Evolutionary conservation across 169 alveolate species (phyloP).

Genomic region (Plasmodium falciparum): DNA sequence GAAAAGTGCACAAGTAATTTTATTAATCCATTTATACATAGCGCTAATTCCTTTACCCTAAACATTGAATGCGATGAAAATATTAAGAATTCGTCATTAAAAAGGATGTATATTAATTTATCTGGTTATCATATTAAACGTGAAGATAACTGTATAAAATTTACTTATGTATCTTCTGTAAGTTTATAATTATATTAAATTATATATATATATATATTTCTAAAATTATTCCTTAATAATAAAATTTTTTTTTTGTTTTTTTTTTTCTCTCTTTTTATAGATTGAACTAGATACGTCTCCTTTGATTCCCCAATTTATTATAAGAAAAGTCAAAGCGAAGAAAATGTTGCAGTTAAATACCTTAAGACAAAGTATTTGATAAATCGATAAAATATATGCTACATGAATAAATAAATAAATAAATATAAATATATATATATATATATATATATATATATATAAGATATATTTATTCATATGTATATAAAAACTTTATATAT

Average conservation of each 20-base stretch:
- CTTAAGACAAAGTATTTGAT: constrained; percentile 22
- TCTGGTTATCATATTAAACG: constrained; percentile 29
- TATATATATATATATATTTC: too few species aligned
- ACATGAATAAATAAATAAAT: not conserved
- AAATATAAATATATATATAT: too few species aligned
- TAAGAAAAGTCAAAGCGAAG: constrained; percentile 43
- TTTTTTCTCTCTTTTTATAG: not conserved
- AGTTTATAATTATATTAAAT: not conserved
- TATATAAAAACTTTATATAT: too few species aligned
- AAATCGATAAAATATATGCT: not conserved
- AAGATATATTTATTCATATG: too few species aligned
- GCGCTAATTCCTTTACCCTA: constrained; percentile 31
- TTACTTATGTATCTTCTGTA: constrained; percentile 53
- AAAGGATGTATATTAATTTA: constrained; percentile 52
- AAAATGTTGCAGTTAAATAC: constrained; percentile 19
- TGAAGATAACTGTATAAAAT: constrained; percentile 8
- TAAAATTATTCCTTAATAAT: not conserved
- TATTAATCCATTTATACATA: constrained; percentile 22
- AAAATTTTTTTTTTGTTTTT: not conserved
- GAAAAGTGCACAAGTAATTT: constrained; percentile 6
- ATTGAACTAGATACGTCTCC: constrained; percentile 42
- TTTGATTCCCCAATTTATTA: constrained; percentile 42
- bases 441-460: too few species aligned
- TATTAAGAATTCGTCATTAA: constrained; percentile 26
- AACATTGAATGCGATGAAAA: constrained; percentile 55